phyloP scores from a whole-genome alignment of 192 early-diverging fungal genomes.

The Umbelopsis sp. region DNA sequence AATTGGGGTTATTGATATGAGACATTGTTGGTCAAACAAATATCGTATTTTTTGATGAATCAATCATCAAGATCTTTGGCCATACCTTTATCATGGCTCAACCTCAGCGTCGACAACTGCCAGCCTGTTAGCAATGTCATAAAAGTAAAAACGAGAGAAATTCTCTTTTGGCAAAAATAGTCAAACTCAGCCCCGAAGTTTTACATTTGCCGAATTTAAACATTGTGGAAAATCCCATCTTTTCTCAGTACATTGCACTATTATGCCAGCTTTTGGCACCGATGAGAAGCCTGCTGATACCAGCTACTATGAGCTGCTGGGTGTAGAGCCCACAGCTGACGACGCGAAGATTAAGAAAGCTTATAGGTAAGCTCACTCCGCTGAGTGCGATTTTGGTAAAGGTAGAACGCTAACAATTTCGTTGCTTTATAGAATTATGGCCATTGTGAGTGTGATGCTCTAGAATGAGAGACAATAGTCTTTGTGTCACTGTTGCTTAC shows the following conservation, averaged over 20 bases:
- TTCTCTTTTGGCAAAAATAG: no score
- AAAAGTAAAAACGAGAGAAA: no score
- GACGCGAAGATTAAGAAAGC: slow-evolving; percentile 39
- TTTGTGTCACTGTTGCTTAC: neutral
- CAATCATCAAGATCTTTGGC: no score
- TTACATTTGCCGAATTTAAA: no score
- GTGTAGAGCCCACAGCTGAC: slow-evolving; percentile 31
- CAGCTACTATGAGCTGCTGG: slow-evolving; percentile 39
- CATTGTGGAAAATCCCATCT: neutral
- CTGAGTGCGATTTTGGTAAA: neutral
- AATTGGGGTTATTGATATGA: no score
- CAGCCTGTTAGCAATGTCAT: no score
- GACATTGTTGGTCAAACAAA: no score
- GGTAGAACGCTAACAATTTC: neutral
- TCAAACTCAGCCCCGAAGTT: no score
- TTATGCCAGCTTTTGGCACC: slow-evolving; percentile 38
- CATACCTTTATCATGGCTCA: no score
- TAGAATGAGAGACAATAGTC: neutral
- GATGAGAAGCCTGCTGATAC: slow-evolving; percentile 43
- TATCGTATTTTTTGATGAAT: no score
- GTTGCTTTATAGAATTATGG: neutral
- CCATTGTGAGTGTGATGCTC: neutral
- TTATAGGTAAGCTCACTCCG: slow-evolving; percentile 32
- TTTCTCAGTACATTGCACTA: slow-evolving; percentile 40
- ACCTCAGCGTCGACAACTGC: no score